Evolutionary conservation across 192 early-diverging fungal genomes (phyloP), one percentile per base, ranked within the genome.

Genomic region (Phlyctochytrium planicorne): DNA sequence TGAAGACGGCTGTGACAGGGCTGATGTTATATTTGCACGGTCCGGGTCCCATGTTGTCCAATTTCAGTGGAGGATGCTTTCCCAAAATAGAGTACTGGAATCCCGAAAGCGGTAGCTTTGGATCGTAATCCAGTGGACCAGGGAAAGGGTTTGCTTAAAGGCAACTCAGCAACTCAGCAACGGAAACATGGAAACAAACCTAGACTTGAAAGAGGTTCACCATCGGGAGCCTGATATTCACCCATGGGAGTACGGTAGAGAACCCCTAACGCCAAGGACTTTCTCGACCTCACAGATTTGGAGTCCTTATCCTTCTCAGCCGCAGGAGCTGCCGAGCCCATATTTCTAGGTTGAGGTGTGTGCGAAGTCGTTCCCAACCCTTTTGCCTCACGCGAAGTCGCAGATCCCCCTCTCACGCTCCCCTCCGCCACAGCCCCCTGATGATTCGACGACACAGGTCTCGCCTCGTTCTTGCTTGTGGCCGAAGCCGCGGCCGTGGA

Each of bases 21-120:
- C 62, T 25, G 36, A 66, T 63, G 30, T 80, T 72, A 73, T 80
- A 80, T 37, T 76, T 72, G 16, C 27, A 31, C 30, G 83, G 83
- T 0, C 83, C 80, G 20, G 83, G 83, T 0, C 78, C 78, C 29
- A 37, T 62, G 24, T 60, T 57, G 34, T 60, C 67, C 2, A 29
- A n/a, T 32, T 60, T 67, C 4, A 50, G 40, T n/a, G 35, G 23
- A 23, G 71, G 53, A 40, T 79, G 75, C 37, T 80, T 84, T 12
- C 83, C 83, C 1, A 84, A 70, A 52, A 84, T 84, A 36, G 79
- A 81, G 65, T 79, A 77, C 40, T 75, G 73, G 30, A 76, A 70
- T 0, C 79, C 79, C 1, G 77, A 69, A 1, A 77, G 68, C 1
- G 75, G 78, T 2, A 76, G 71, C 33, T 74, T 79, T 2, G 80